phyloP scores from a whole-genome alignment of 306 rosid species.

The Vachellia collinsii region DNA sequence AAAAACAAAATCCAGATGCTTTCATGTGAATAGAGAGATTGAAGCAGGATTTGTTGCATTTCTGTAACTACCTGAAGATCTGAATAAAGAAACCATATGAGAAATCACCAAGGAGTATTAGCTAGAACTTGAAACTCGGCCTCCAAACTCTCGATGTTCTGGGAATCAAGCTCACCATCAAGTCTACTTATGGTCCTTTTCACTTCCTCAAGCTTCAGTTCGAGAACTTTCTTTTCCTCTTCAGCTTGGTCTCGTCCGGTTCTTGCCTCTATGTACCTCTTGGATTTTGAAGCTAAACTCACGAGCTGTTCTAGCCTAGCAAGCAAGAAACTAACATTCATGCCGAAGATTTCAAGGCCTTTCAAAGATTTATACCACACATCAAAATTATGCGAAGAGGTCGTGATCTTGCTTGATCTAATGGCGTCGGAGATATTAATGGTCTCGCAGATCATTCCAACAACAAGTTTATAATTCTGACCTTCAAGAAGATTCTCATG shows the following conservation, averaged over 20 bases:
- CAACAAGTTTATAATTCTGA: background rate
- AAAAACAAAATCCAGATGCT: background rate
- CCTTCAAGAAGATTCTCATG: slow-evolving; percentile 1
- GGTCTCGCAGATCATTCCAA: background rate
- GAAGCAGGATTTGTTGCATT: background rate
- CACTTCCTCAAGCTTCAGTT: background rate
- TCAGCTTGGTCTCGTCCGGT: background rate
- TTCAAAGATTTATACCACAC: background rate
- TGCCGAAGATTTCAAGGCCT: background rate
- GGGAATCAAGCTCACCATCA: background rate
- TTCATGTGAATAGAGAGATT: background rate
- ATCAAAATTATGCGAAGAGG: background rate
- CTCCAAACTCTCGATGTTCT: background rate
- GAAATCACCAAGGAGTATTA: background rate
- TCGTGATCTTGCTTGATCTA: background rate
- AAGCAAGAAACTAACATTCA: background rate
- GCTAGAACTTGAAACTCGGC: background rate
- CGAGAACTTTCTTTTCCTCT: background rate
- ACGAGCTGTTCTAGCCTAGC: background rate
- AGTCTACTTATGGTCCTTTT: background rate
- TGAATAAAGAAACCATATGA: background rate
- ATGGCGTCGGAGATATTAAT: background rate
- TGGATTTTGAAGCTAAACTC: background rate
- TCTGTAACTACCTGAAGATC: too few species aligned
- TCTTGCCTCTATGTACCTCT: background rate